Evolutionary conservation across 805 yeast genomes (phyloP).

Genomic region (Candida maltosa): DNA sequence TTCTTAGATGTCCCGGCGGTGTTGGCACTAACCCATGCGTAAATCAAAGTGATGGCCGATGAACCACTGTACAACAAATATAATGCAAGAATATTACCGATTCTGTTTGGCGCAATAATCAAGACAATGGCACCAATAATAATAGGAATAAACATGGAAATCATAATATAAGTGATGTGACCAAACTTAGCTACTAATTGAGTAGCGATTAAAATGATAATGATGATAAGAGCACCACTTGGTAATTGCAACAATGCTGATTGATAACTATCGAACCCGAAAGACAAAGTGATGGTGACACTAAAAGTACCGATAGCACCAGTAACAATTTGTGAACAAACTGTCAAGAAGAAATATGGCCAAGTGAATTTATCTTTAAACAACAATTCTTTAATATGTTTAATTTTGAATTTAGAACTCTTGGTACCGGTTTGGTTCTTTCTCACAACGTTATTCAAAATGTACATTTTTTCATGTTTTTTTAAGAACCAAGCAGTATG

Average conservation of each 20-base stretch:
- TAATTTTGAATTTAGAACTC: conserved; percentile 41
- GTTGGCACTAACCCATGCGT: conserved; percentile 62
- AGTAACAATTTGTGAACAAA: conserved; percentile 46
- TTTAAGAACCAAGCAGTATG: conserved; percentile 31
- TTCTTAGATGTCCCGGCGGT: conserved; percentile 78
- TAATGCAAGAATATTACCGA: conserved; percentile 48
- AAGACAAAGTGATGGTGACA: conserved; percentile 48
- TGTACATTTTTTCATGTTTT: conserved; percentile 38
- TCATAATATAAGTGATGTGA: conserved; percentile 20
- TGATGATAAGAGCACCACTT: conserved; percentile 47
- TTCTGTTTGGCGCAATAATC: conserved; percentile 30
- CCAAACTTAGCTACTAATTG: conserved; percentile 27
- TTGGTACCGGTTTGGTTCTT: conserved; percentile 51
- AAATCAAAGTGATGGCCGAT: conserved; percentile 53
- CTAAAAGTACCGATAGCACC: conserved; percentile 54
- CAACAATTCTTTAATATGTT: conserved; percentile 46
- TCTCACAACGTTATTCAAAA: conserved; percentile 41
- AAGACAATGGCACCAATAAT: conserved; percentile 41
- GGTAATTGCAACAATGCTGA: conserved; percentile 56
- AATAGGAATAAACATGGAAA: conserved; percentile 30
- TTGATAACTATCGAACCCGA: conserved; percentile 44
- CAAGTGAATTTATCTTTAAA: conserved; percentile 48
- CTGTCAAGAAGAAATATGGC: conserved; percentile 45
- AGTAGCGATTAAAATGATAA: conserved; percentile 28
- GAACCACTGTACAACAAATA: conserved; percentile 55